Evolutionary conservation across 1,284 basidiomycete species (phyloP), one percentile per base, ranked within the genome.

Genomic region (Kalmanozyma brasiliensis): DNA sequence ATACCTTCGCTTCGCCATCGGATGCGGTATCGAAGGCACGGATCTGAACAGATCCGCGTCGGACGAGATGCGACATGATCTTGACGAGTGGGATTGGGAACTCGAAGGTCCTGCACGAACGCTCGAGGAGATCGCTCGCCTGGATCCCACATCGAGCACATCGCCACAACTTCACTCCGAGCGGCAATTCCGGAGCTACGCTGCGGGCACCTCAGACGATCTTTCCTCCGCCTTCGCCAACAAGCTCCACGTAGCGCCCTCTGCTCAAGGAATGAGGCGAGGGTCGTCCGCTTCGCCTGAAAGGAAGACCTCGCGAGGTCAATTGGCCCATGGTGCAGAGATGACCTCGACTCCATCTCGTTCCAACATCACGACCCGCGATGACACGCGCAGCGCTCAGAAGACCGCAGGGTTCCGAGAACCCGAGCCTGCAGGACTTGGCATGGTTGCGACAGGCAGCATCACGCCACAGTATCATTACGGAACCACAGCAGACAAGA

Each of bases 1-100:
- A 14, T 96, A 95, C 81, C 87, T 96, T 40, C 85, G 88, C 51
- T 96, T 95, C 80, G 90, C 93, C 0, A 86, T 89, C 8, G 94
- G 94, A 10, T 86, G 86, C 26, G 87, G 89, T 5, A 87, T 93
- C 23, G 86, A 87, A 7, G 78, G 83, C 0, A 84, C 85, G 41
- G 80, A 66, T 16, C 51, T 73, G 8, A 52, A 69, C 36, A 26
- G 56, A 35, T 51, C 56, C 16, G 56, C 64, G 2, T 64, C 58
- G 10, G 8, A 82, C 22, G 52, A 45, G 23, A 68, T 59, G 56
- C 34, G 47, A 5, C 52, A 64, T 46, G 61, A 49, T 20, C 61
- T 59, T 16, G 52, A 62, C 32, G 70, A 68, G 14, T 77, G 76
- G 76, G 76, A 78, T 29, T 78, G 76, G 74, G 84, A 84, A 19